These are phyloP conservation scores for Lentinula guzmanii DNA, from an alignment of 768 basidiomycete genomes.

Conservation along the genomic window DNA sequence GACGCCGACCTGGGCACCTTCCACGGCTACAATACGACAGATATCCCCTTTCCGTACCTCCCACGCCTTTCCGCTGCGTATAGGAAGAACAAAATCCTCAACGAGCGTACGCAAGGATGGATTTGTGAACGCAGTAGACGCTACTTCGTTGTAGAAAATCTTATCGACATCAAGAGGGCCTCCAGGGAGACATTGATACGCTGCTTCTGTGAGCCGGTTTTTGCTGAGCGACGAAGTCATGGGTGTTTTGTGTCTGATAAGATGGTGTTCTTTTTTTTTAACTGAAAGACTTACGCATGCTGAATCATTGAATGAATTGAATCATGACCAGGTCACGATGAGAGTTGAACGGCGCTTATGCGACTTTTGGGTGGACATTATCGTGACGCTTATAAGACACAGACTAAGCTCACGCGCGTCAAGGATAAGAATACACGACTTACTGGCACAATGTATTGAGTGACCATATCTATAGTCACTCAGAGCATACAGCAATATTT, in stretches of 20 bases:
- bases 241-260: neutral
- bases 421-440: no score
- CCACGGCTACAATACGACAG: constrained; percentile 14
- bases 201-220: constrained; percentile 10
- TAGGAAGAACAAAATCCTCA: constrained; percentile 14
- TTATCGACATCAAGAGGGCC: constrained; percentile 13
- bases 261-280: neutral
- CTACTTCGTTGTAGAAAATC: constrained; percentile 14
- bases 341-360: neutral
- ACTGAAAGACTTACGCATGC: neutral
- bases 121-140: neutral
- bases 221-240: neutral
- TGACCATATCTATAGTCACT: no score
- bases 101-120: constrained; percentile 8
- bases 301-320: neutral
- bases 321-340: neutral
- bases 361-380: no score
- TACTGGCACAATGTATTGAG: no score
- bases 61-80: constrained; percentile 16
- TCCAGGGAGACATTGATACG: constrained; percentile 9
- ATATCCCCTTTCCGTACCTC: constrained; percentile 13
- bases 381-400: no score
- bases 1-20: constrained; percentile 15
- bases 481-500: no score
- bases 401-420: no score